phyloP scores from a whole-genome alignment of 2,329 filamentous ascomycete species.

The Cryphonectria carpinicola region DNA sequence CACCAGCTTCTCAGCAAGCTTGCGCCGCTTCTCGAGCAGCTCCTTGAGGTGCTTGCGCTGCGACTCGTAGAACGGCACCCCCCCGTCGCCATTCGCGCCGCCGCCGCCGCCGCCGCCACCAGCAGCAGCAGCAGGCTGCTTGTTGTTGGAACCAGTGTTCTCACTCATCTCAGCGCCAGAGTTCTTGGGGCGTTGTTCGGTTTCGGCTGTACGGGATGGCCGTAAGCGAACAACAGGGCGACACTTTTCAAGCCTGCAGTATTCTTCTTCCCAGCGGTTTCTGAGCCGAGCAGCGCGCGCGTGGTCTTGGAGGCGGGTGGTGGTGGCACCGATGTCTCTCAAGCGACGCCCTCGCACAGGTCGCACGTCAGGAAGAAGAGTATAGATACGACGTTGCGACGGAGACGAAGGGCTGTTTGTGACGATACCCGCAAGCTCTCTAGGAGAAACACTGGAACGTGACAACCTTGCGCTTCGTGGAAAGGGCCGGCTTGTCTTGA shows the following conservation, averaged over 20 bases:
- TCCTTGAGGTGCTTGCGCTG: constrained; percentile 69
- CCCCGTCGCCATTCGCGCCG: constrained; percentile 53
- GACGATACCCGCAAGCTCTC: background rate
- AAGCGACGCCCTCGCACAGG: no score
- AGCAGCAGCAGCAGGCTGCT: constrained; percentile 33
- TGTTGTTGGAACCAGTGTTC: constrained; percentile 40
- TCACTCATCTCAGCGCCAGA: constrained; percentile 31
- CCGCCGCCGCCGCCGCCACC: constrained; percentile 23
- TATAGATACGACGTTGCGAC: background rate
- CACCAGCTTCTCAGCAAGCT: constrained; percentile 48
- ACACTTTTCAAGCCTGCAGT: no score
- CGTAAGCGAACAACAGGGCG: no score
- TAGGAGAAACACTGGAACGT: background rate
- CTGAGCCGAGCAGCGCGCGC: background rate
- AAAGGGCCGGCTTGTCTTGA: background rate
- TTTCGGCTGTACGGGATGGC: background rate
- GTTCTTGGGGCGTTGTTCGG: background rate
- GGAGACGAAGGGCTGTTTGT: background rate
- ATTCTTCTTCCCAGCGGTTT: no score
- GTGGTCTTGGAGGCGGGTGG: background rate
- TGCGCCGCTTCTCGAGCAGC: constrained; percentile 66
- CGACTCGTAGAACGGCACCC: constrained; percentile 72
- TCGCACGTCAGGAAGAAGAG: no score
- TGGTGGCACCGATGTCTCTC: no score
- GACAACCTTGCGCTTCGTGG: background rate